Conservation (phyloP, 164 flowering plant species). For the Aristolochia contorta region DNA sequence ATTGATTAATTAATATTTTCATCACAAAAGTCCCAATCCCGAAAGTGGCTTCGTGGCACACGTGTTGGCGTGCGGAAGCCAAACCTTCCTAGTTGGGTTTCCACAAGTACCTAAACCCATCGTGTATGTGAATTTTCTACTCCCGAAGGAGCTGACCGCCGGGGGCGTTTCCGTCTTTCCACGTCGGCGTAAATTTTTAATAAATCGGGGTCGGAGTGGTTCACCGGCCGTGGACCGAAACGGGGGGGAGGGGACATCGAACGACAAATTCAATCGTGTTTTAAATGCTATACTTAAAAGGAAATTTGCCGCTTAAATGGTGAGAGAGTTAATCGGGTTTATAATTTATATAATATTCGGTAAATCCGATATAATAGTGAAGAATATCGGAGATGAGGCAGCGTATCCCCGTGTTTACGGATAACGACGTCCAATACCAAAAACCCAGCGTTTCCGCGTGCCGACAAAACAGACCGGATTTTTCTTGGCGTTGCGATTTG, state of each 20-base stretch:
- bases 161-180: constrained; percentile 4
- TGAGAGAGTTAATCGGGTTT: too few relatives aligned
- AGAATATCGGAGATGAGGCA: not conserved
- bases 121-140: too few relatives aligned
- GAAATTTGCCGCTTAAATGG: too few relatives aligned
- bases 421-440: not conserved
- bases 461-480: not conserved
- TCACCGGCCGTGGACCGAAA: constrained; percentile 7
- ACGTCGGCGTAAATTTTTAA: too few relatives aligned
- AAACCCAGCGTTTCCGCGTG: not conserved
- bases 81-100: too few relatives aligned
- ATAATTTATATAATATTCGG: not conserved
- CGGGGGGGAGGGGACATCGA: constrained; percentile 2
- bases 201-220: constrained; percentile 1
- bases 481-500: not conserved
- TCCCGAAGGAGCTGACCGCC: too few relatives aligned
- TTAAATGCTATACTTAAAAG: constrained; percentile 10
- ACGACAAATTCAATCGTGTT: constrained; percentile 15
- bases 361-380: not conserved
- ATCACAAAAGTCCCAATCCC: too few relatives aligned
- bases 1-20: too few relatives aligned
- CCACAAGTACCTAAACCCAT: too few relatives aligned
- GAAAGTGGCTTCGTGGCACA: too few relatives aligned
- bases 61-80: too few relatives aligned
- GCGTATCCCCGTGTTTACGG: not conserved